Base-by-base conservation (phyloP, 2,329 filamentous ascomycete species). In the Alternaria brassicicola region DNA sequence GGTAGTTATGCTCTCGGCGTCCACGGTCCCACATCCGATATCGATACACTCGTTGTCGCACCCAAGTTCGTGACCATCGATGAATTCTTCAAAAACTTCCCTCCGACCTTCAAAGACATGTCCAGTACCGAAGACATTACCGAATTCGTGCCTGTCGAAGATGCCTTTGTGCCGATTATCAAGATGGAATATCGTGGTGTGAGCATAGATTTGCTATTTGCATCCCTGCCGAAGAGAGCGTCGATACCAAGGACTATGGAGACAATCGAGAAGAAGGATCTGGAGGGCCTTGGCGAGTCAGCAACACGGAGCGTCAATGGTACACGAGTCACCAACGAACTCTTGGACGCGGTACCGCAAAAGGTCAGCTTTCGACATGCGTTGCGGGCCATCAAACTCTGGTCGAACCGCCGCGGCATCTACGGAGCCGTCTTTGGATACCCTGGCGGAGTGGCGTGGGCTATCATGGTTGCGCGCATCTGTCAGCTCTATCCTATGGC, bases 381-480 rank as follows among this genome's bases (percentile, higher is more conserved):
- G 9, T 78, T 98, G 61, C 88, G 95, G 49, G 93, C 93, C 13
- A 91, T 99, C 81, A 99, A 99, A 79, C 84, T 99, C 7, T 99
- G 95, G 95, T 93, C 95, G 9, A 92, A 96, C 73, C 88, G 89
- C 50, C 90, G 94, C 61, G 95, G 91, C 23, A 92, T 98, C 46
- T 98, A 98, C 74, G 92, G 92, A 64, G 97, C 97, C 71, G 93
- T 98, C 63, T 93, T 97, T 78, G 95, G 95, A 25, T 99, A 95
- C 67, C 95, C 95, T 2, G 95, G 95, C 68, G 95, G 95, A 79
- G 93, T 99, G 38, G 95, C 95, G 5, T 99, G 94, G 92, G 95
- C 94, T 12, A 97, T 99, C 90, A 85, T 99, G 72, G 93, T 98
- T 26, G 95, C 95, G 50, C 87, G 95, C 63, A 91, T 98, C 39